Percentiles rank a stretch among this genome's conserved stretches.
phyloP scores from a whole-genome alignment of 148 eudicot genomes.

The Diospyros kaki region DNA sequence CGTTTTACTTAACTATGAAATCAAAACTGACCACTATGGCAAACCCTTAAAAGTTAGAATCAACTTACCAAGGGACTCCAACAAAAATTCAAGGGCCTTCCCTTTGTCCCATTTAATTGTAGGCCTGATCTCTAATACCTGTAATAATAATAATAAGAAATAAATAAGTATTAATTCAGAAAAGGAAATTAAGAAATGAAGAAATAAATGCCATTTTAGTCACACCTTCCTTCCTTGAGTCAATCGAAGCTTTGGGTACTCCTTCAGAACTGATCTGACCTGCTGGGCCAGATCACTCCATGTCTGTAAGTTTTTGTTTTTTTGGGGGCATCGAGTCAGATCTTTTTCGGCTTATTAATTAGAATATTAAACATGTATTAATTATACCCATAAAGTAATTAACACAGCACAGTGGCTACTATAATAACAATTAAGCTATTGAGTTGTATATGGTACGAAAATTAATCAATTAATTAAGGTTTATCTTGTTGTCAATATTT shows the following conservation, averaged over 20 bases:
- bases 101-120: conserved; percentile 97
- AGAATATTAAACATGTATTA: background rate
- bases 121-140: conserved; percentile 93
- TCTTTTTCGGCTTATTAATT: background rate
- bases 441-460: too few relatives aligned
- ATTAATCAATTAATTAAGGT: too few relatives aligned
- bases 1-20: too few relatives aligned
- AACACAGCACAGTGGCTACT: too few relatives aligned
- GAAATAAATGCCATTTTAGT: conserved; percentile 2
- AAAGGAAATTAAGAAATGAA: conserved; percentile 4
- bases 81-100: conserved; percentile 86
- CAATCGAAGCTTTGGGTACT: conserved; percentile 72
- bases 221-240: conserved; percentile 84
- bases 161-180: background rate
- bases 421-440: too few relatives aligned
- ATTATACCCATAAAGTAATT: too few relatives aligned
- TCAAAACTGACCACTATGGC: too few relatives aligned
- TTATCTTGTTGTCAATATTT: too few relatives aligned
- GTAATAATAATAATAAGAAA: conserved; percentile 13
- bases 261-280: conserved; percentile 66
- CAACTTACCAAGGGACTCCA: conserved; percentile 82
- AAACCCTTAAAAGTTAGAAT: too few relatives aligned
- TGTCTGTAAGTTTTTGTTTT: conserved; percentile 33
- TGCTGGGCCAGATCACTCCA: conserved; percentile 70
- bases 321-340: background rate